phyloP scores from a whole-genome alignment of 2,329 filamentous ascomycete genomes.

The Cercospora zeae-maydis region DNA sequence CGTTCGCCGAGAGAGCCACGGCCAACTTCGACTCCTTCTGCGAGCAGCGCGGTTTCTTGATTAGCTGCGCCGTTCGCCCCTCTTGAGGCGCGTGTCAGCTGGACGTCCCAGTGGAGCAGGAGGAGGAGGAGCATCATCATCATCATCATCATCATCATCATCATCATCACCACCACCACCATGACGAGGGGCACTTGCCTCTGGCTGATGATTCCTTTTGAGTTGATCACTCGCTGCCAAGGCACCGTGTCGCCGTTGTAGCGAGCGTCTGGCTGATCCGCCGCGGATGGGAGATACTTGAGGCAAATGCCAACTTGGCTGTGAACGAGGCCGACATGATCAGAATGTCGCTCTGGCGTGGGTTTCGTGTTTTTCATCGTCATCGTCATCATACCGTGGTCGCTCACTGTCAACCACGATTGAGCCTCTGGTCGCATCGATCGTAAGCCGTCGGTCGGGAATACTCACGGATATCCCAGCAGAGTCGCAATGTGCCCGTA shows the following conservation, averaged over 20 bases:
- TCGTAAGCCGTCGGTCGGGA: conserved; percentile 1
- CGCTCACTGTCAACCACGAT: conserved; percentile 12
- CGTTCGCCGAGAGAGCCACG: conserved; percentile 47
- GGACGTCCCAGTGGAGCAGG: background rate
- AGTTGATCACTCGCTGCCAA: conserved; percentile 90
- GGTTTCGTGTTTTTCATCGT: background rate
- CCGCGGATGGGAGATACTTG: conserved; percentile 68
- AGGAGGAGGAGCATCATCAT: background rate
- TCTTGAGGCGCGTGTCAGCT: conserved; percentile 25
- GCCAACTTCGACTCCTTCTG: conserved; percentile 48
- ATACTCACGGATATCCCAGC: conserved; percentile 62
- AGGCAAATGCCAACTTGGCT: conserved; percentile 86
- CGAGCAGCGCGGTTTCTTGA: conserved; percentile 46
- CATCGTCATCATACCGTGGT: conserved; percentile 18
- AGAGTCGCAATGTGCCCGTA: conserved; percentile 78
- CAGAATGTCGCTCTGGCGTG: conserved; percentile 8
- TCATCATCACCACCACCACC: background rate
- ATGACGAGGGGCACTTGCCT: conserved; percentile 52
- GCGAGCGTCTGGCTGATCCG: conserved; percentile 41
- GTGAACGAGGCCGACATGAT: background rate
- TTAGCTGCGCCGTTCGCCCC: conserved; percentile 44
- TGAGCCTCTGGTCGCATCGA: conserved; percentile 35
- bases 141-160: background rate
- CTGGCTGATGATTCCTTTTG: conserved; percentile 80
- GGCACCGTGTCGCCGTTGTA: conserved; percentile 79